These are phyloP conservation scores for Geotrichum bryndzae DNA, from an alignment of 1,139 yeast genomes.

Conservation along the genomic window DNA sequence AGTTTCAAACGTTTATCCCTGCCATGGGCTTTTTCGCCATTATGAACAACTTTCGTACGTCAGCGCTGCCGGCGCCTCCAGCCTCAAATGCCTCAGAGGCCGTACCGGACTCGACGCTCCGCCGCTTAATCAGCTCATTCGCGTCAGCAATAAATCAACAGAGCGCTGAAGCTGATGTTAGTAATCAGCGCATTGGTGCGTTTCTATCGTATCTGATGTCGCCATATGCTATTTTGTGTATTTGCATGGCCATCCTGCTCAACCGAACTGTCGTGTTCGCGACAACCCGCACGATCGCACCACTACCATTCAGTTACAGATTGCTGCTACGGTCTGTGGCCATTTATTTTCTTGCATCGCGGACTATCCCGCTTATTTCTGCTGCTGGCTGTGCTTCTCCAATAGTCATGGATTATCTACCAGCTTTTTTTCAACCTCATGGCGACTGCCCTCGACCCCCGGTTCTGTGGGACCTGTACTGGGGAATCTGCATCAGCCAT, in stretches of 20 bases:
- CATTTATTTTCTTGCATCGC: constrained; percentile 36
- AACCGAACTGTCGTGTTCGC: constrained; percentile 66
- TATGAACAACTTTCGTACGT: constrained; percentile 5
- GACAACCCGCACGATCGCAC: constrained; percentile 45
- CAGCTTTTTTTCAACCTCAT: constrained; percentile 18
- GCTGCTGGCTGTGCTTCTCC: constrained; percentile 36
- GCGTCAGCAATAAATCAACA: constrained; percentile 22
- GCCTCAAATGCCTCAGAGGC: constrained; percentile 4
- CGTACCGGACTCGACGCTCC: constrained; percentile 21
- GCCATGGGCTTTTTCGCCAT: constrained; percentile 12
- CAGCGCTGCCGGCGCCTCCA: neutral
- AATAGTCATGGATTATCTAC: constrained; percentile 22
- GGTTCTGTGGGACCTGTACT: constrained; percentile 59
- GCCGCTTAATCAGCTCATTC: constrained; percentile 21
- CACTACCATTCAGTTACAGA: constrained; percentile 28
- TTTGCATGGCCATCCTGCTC: constrained; percentile 58
- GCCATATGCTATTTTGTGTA: constrained; percentile 49
- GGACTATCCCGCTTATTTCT: constrained; percentile 38
- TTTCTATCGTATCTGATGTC: constrained; percentile 40
- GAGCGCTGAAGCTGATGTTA: constrained; percentile 26
- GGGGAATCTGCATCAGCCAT: constrained; percentile 56
- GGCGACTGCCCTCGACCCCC: constrained; percentile 19
- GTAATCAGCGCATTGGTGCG: constrained; percentile 24
- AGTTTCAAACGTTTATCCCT: constrained; percentile 1
- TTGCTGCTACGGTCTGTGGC: constrained; percentile 39